A percentile compares a stretch with the other conserved stretches of the same genome.
These are phyloP conservation scores for Handroanthus guayacan DNA, from an alignment of 257 asterid genomes.

Conservation along the genomic window DNA sequence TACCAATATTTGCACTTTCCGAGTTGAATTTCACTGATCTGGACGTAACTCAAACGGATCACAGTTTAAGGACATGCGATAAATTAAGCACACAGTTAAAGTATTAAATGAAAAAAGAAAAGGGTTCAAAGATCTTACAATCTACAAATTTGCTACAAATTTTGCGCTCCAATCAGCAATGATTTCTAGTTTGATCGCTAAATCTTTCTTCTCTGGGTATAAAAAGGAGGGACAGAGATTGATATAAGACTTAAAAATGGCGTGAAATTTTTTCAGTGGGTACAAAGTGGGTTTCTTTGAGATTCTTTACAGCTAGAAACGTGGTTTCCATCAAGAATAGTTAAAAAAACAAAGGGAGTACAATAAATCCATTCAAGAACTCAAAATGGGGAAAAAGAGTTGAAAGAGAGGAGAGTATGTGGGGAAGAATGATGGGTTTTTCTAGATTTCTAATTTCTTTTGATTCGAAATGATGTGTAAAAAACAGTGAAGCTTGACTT, in stretches of 20 bases:
- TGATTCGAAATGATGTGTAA: slow-evolving; percentile 47
- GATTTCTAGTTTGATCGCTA: not conserved
- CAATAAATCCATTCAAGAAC: slow-evolving; percentile 28
- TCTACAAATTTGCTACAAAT: slow-evolving; percentile 29
- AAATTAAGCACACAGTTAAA: slow-evolving; percentile 23
- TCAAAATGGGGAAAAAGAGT: slow-evolving; percentile 23
- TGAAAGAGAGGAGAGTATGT: slow-evolving; percentile 28
- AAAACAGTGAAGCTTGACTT: slow-evolving; percentile 42
- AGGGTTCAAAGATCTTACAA: slow-evolving; percentile 42
- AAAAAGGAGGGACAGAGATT: slow-evolving; percentile 28
- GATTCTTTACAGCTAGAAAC: slow-evolving; percentile 48
- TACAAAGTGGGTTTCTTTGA: slow-evolving; percentile 37
- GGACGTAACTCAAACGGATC: not conserved
- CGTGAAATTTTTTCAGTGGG: slow-evolving; percentile 40
- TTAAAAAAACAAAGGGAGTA: slow-evolving; percentile 27
- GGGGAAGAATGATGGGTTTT: slow-evolving; percentile 44
- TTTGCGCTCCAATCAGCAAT: slow-evolving; percentile 24
- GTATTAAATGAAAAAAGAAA: slow-evolving; percentile 17
- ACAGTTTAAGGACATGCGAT: slow-evolving; percentile 4
- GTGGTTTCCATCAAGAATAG: slow-evolving; percentile 36
- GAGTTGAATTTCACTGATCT: slow-evolving; percentile 14
- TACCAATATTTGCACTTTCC: not conserved
- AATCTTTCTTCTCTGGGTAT: not conserved
- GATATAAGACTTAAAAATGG: slow-evolving; percentile 37
- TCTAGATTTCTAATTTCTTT: slow-evolving; percentile 19